A percentile compares a stretch with the other conserved stretches of the same genome.
Conservation (phyloP, 768 basidiomycete species). For the Tremella yokohamensis region DNA sequence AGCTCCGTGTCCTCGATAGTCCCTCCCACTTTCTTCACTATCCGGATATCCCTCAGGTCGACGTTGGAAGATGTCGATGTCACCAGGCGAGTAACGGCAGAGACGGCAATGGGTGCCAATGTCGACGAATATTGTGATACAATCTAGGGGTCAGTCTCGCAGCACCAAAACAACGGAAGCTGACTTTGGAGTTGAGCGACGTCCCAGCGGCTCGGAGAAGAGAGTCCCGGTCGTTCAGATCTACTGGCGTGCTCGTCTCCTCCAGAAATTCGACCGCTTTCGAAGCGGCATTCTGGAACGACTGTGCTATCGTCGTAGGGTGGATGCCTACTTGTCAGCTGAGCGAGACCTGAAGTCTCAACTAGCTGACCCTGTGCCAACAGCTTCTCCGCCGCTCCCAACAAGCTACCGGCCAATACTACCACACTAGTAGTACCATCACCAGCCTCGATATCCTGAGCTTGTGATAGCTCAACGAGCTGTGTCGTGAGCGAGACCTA, state of each 20-base stretch:
- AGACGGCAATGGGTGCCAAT: slow-evolving; percentile 97
- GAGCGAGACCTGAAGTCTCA: background rate
- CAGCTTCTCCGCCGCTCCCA: slow-evolving; percentile 95
- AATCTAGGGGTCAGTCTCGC: slow-evolving; percentile 59
- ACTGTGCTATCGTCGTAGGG: slow-evolving; percentile 93
- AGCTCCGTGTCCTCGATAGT: slow-evolving; percentile 99
- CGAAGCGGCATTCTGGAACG: slow-evolving; percentile 83
- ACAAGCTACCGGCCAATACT: slow-evolving; percentile 85
- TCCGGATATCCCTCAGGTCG: slow-evolving; percentile 89
- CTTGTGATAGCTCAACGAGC: slow-evolving; percentile 95
- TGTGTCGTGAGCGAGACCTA: slow-evolving; percentile 47
- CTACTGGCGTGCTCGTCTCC: slow-evolving; percentile 86
- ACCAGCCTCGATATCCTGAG: slow-evolving; percentile 97
- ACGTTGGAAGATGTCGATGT: slow-evolving; percentile 88
- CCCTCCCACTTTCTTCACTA: slow-evolving; percentile 97
- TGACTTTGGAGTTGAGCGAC: slow-evolving; percentile 89
- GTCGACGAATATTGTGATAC: slow-evolving; percentile 98
- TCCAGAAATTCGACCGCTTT: slow-evolving; percentile 93
- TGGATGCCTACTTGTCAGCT: slow-evolving; percentile 62
- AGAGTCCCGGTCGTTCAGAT: slow-evolving; percentile 77
- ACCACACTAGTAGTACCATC: slow-evolving; percentile 98
- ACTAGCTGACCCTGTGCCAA: slow-evolving; percentile 68
- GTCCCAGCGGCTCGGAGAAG: slow-evolving; percentile 91
- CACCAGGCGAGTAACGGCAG: slow-evolving; percentile 85
- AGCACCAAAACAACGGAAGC: slow-evolving; percentile 13